Conservation (phyloP, 768 basidiomycete genomes). For the Daedaleopsis nitida region DNA sequence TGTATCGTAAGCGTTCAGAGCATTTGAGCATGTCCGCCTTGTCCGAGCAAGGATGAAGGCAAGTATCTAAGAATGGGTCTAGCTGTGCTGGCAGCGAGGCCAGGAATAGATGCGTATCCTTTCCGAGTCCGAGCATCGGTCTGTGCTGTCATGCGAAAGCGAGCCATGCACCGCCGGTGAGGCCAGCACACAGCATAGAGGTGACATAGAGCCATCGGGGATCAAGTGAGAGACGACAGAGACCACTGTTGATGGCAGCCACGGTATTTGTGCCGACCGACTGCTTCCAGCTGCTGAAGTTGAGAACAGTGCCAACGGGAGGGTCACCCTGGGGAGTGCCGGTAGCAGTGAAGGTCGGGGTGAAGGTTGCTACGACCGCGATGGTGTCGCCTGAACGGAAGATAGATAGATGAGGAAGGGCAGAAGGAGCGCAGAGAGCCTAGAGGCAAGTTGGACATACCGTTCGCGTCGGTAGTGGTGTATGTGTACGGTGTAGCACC, state of each 20-base stretch:
- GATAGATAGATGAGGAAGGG: not conserved
- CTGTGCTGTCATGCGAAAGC: constrained; percentile 10
- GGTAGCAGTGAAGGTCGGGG: constrained; percentile 32
- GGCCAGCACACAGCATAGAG: constrained; percentile 4
- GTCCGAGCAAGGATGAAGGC: not conserved
- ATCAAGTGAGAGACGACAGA: not conserved
- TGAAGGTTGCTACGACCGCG: constrained; percentile 33
- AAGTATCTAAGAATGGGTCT: not conserved
- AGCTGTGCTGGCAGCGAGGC: not conserved
- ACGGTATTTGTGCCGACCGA: constrained; percentile 31
- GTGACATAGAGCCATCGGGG: constrained; percentile 11
- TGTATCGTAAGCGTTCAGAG: not conserved
- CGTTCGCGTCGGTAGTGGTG: constrained; percentile 38
- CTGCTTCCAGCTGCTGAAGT: constrained; percentile 33
- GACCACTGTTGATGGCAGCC: constrained; percentile 9
- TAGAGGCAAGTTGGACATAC: constrained; percentile 16
- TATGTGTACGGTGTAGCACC: constrained; percentile 31
- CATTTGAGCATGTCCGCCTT: not conserved
- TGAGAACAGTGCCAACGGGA: constrained; percentile 33
- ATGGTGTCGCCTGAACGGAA: constrained; percentile 23
- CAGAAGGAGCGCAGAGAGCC: not conserved
- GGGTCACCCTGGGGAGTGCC: constrained; percentile 21
- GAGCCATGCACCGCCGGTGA: constrained; percentile 15
- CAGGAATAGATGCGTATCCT: not conserved
- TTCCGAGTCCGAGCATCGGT: too few species aligned